phyloP scores from a whole-genome alignment of 257 asterid species.

The Forsythia suspensa region DNA sequence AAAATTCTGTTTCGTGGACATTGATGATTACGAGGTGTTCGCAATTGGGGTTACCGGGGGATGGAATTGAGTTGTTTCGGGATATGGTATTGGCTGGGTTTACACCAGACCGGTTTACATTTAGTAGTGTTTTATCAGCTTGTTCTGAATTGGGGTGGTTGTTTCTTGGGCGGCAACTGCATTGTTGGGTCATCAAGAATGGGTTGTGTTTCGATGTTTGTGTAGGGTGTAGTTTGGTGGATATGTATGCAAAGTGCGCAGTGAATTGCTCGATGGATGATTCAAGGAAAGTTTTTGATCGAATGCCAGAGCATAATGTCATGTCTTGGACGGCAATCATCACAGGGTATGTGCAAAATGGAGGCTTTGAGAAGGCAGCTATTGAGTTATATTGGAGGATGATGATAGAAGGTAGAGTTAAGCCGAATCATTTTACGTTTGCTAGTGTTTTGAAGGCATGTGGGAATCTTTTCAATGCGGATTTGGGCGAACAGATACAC shows the following conservation, averaged over 20 bases:
- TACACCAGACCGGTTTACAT: conserved; percentile 68
- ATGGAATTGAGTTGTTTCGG: conserved; percentile 47
- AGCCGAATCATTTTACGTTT: conserved; percentile 87
- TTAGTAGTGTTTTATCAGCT: conserved; percentile 78
- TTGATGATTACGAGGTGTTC: conserved; percentile 75
- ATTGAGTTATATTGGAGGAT: conserved; percentile 60
- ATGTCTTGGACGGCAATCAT: conserved; percentile 95
- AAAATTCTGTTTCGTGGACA: conserved; percentile 82
- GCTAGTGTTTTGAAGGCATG: conserved; percentile 79
- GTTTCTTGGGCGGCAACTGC: conserved; percentile 64
- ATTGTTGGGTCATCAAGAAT: conserved; percentile 56
- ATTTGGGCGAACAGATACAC: conserved; percentile 62
- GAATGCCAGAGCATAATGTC: conserved; percentile 75
- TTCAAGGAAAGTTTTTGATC: conserved; percentile 71
- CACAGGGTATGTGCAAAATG: conserved; percentile 72
- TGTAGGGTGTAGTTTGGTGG: conserved; percentile 92
- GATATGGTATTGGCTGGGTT: conserved; percentile 65
- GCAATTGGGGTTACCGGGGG: conserved; percentile 52
- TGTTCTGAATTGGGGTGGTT: conserved; percentile 69
- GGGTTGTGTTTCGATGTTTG: conserved; percentile 70
- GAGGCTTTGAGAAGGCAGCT: conserved; percentile 55
- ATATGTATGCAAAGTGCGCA: conserved; percentile 74
- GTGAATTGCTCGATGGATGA: conserved; percentile 54
- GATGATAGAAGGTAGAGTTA: conserved; percentile 59
- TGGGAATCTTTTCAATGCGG: conserved; percentile 52